Conservation (phyloP, 2,329 filamentous ascomycete genomes). For the Plenodomus biglobosus region DNA sequence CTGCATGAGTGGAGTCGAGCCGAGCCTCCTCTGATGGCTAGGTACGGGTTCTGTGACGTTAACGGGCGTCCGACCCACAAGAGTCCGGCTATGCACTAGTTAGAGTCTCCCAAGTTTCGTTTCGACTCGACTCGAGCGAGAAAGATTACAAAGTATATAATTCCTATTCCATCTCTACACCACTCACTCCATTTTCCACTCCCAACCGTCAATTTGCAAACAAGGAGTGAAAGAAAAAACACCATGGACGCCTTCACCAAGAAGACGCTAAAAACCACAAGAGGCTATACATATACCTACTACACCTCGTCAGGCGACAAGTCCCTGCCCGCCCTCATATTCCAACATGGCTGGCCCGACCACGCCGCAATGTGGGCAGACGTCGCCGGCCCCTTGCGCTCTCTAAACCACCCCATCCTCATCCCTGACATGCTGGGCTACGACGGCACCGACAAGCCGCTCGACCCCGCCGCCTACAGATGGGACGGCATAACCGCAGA, state of each 20-base stretch:
- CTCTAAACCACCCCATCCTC: slow-evolving; percentile 45
- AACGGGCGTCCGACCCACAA: background rate
- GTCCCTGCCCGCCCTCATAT: slow-evolving; percentile 27
- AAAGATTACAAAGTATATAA: background rate
- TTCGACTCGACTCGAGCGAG: too few species aligned
- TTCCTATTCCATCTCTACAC: background rate
- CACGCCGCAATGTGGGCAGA: slow-evolving; percentile 50
- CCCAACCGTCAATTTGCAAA: background rate
- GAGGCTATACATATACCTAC: slow-evolving; percentile 34
- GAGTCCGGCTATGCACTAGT: background rate
- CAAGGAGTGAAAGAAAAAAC: background rate
- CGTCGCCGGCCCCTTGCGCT: slow-evolving; percentile 46
- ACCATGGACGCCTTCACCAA: slow-evolving; percentile 33
- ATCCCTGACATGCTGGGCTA: slow-evolving; percentile 46
- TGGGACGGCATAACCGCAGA: slow-evolving; percentile 28
- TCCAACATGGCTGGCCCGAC: slow-evolving; percentile 57
- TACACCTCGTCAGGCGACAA: slow-evolving; percentile 23
- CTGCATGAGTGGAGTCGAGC: background rate
- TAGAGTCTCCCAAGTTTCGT: too few species aligned
- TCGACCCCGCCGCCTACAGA: slow-evolving; percentile 23
- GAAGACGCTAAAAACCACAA: slow-evolving; percentile 30
- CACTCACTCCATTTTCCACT: background rate
- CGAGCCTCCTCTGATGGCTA: too few species aligned
- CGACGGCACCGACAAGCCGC: slow-evolving; percentile 41
- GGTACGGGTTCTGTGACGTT: background rate